Base-by-base conservation (phyloP, 352 stramenopile genomes). In the Pythium grandisporangium region DNA sequence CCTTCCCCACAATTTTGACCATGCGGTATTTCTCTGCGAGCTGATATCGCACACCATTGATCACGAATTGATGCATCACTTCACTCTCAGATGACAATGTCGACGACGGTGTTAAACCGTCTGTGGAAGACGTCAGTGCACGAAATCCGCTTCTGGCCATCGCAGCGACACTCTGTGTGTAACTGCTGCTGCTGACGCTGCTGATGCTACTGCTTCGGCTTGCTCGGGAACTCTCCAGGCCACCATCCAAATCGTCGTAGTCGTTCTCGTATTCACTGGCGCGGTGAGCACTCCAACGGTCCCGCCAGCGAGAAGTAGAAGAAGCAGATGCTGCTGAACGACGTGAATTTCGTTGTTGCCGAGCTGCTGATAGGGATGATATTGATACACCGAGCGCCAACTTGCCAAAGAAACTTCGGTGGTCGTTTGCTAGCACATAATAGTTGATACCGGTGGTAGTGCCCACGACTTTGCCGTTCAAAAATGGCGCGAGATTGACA, bases 31-130 rank as follows among this genome's bases (percentile, higher is more conserved):
- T 90, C 38, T 93, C 76, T 2, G 77, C 69, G 14, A 93, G 48
- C 41, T 89, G 76, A 51, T 88, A 93, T n/a, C 77, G 79, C 40
- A 89, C 74, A 30, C 79, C 77, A 35, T 83, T 89, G 51, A 93
- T 93, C 20, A 93, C 70, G 52, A 93, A 91, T 61, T 93, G 77
- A 47, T 93, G 80, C 73, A 93, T 87, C n/a, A 84, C 55, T 16
- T 85, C 68, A n/a, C 82, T 69, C 26, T 55, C 39, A n/a, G n/a
- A n/a, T n/a, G n/a, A n/a, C n/a, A n/a, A n/a, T n/a, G n/a, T n/a
- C n/a, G n/a, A n/a, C 34, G 16, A 19, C n/a, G n/a, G 13, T 5
- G 13, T 24, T 14, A 24, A 26, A 38, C 26, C 47, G 26, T 23
- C 32, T 2, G 39, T 30, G 23, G 37, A 32, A 24, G 5, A 51